Conservation (phyloP, 192 early-diverging fungal genomes). For the Linnemannia schmuckeri region DNA sequence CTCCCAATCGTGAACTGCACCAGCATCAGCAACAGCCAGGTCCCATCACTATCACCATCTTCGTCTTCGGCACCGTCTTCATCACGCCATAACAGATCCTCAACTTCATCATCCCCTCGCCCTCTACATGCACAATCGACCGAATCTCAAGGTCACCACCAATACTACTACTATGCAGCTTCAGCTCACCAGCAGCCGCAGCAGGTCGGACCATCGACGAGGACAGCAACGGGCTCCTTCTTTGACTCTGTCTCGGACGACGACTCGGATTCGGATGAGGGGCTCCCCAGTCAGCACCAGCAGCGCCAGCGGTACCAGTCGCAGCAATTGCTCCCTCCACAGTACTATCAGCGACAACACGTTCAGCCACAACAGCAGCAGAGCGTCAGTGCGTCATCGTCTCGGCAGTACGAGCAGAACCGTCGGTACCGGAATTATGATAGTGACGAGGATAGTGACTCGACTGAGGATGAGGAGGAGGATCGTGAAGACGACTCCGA, state of each 20-base stretch:
- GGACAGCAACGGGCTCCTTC: conserved; percentile 13
- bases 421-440: neutral
- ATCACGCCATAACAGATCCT: neutral
- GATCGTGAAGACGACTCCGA: conserved; percentile 18
- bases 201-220: neutral
- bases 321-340: neutral
- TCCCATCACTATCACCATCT: neutral
- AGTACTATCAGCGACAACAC: neutral
- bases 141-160: neutral
- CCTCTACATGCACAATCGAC: neutral
- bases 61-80: neutral
- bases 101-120: neutral
- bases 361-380: neutral
- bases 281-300: neutral
- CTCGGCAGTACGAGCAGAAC: neutral
- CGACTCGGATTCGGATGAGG: conserved; percentile 29
- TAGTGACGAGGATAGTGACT: neutral
- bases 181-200: neutral
- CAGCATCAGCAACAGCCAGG: neutral
- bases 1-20: neutral
- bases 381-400: neutral
- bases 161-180: conserved; percentile 1
- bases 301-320: neutral
- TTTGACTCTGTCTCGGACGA: conserved; percentile 45
- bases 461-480: neutral